Percentiles rank a stretch among this genome's conserved stretches.
phyloP scores from a whole-genome alignment of 2,329 filamentous ascomycete species.

The Bipolaris cookei region DNA sequence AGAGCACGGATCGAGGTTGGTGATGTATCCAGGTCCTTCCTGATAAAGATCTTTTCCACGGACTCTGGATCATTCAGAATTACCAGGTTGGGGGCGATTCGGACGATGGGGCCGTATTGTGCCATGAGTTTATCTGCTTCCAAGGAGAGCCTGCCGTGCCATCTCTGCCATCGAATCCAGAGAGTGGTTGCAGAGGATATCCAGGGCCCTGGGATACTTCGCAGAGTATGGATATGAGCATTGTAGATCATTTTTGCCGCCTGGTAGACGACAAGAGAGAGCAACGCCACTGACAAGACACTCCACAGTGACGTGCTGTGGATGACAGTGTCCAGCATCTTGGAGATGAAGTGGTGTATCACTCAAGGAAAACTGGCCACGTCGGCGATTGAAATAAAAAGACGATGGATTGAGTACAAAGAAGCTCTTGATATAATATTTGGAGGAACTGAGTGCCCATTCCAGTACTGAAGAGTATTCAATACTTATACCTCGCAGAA shows the following conservation, averaged over 20 bases:
- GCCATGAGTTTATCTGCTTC: conserved; percentile 28
- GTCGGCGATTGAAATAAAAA: not conserved
- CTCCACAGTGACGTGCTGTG: not conserved
- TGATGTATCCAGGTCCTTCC: conserved; percentile 28
- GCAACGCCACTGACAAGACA: not conserved
- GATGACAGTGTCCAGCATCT: not conserved
- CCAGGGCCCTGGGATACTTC: conserved; percentile 26
- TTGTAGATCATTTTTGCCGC: conserved; percentile 19
- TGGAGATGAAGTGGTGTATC: not conserved
- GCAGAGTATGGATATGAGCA: conserved; percentile 21
- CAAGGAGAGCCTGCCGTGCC: conserved; percentile 27
- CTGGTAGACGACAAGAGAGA: not conserved
- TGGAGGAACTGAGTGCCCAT: not conserved
- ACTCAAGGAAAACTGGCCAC: not conserved
- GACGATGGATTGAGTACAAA: not conserved
- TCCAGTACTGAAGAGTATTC: not conserved
- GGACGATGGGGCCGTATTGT: conserved; percentile 25
- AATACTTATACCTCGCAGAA: not conserved
- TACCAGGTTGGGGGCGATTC: conserved; percentile 29
- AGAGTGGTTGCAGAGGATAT: conserved; percentile 23
- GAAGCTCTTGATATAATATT: no score
- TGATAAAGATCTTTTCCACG: conserved; percentile 26
- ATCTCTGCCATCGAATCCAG: conserved; percentile 31
- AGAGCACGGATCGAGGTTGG: conserved; percentile 28
- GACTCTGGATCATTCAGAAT: conserved; percentile 26